Conservation (phyloP, 208 protist genomes). For the Trypanosoma cruzi region DNA sequence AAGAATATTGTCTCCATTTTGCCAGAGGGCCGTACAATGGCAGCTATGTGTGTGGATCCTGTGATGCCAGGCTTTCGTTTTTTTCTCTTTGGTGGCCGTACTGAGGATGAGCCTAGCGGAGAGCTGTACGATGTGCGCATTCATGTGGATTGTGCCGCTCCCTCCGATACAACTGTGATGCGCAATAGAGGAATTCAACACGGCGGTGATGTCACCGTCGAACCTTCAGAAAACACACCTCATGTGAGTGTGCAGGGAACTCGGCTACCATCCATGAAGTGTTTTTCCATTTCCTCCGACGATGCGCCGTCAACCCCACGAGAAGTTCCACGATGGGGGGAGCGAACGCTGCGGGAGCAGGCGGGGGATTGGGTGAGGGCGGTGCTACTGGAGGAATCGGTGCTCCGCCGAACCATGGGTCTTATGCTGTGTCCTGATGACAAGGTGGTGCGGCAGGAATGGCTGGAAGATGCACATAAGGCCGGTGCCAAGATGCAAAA, state of each 20-base stretch:
- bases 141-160: constrained; percentile 21
- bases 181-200: not conserved
- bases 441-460: constrained; percentile 1
- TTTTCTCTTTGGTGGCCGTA: constrained; percentile 61
- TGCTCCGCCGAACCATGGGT: not conserved
- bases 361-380: constrained; percentile 23
- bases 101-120: constrained; percentile 44
- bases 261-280: not conserved
- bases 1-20: constrained; percentile 27
- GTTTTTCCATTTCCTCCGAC: not conserved
- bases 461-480: constrained; percentile 4
- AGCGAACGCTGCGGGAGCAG: constrained; percentile 16
- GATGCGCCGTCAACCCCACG: not conserved
- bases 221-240: not conserved
- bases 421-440: not conserved
- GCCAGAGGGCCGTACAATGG: constrained; percentile 64
- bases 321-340: not conserved
- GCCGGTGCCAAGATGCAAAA: not conserved
- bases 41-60: constrained; percentile 49
- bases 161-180: constrained; percentile 33
- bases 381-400: constrained; percentile 8
- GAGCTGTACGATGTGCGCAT: constrained; percentile 60
- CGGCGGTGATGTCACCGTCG: not conserved
- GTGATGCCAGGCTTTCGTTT: constrained; percentile 36
- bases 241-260: not conserved